Conservation (phyloP, 208 protist genomes). For the Acanthamoeba triangularis region DNA sequence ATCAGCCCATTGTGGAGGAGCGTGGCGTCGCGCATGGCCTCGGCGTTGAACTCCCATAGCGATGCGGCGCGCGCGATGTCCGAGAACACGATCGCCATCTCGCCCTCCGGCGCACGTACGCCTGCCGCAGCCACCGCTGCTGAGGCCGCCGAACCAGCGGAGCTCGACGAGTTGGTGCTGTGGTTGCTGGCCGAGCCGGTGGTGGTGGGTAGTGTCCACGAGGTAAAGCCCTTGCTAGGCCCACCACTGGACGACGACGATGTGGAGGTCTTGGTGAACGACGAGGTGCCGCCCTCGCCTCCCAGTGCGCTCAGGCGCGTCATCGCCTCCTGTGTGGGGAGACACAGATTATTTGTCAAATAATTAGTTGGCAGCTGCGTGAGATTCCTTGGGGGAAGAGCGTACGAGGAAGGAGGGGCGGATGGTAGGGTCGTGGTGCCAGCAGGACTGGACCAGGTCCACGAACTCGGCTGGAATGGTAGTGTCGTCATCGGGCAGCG, state of each 20-base stretch:
- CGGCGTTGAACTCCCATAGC: conserved; percentile 6
- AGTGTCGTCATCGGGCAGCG: background rate
- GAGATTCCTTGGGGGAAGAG: background rate
- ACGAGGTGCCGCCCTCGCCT: background rate
- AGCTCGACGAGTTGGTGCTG: background rate
- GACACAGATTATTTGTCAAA: background rate
- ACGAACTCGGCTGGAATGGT: background rate
- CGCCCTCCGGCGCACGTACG: conserved; percentile 19
- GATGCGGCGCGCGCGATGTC: conserved; percentile 9
- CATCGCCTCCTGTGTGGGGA: conserved; percentile 23
- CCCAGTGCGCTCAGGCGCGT: background rate
- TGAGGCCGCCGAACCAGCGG: background rate
- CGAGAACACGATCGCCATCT: conserved; percentile 18
- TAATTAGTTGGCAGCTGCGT: too few species aligned
- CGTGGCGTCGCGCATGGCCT: conserved; percentile 42
- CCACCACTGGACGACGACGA: too few species aligned
- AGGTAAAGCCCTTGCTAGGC: background rate
- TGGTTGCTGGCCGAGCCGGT: too few species aligned
- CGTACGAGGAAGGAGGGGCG: conserved; percentile 10
- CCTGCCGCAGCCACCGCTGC: background rate
- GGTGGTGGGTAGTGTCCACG: background rate
- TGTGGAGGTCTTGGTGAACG: too few species aligned
- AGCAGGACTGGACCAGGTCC: background rate
- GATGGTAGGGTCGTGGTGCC: background rate
- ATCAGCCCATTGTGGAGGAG: background rate